A percentile compares a stretch with the other conserved stretches of the same genome.
Conservation (phyloP, 1,139 yeast genomes). For the Hansenula sp. region DNA sequence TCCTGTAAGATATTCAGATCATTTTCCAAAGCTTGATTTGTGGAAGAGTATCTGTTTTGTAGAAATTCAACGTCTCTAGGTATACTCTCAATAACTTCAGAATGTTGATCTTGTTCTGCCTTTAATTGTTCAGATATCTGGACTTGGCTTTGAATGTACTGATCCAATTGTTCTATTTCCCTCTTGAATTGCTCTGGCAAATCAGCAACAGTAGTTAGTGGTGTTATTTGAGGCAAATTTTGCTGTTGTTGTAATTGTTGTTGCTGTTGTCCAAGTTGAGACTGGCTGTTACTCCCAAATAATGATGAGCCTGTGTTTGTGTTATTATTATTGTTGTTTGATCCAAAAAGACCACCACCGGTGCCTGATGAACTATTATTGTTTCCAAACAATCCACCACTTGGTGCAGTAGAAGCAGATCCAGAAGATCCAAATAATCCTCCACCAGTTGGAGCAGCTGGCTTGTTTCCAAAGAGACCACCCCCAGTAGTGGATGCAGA, state of each 20-base stretch:
- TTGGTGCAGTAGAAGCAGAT: conserved; percentile 3
- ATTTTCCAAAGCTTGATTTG: conserved; percentile 63
- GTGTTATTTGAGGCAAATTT: conserved; percentile 54
- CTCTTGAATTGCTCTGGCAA: conserved; percentile 72
- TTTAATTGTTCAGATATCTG: conserved; percentile 76
- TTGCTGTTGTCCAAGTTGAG: conserved; percentile 24
- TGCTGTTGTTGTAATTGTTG: conserved; percentile 34
- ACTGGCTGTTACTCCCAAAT: conserved; percentile 28
- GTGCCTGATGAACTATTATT: conserved; percentile 8
- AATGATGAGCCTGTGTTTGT: conserved; percentile 25
- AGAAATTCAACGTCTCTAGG: conserved; percentile 82
- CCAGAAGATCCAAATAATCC: neutral
- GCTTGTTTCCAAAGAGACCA: neutral
- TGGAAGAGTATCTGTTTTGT: conserved; percentile 55
- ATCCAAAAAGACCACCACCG: conserved; percentile 37
- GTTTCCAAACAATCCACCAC: conserved; percentile 18
- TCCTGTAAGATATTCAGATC: conserved; percentile 49
- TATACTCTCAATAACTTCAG: conserved; percentile 68
- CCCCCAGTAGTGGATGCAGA: conserved; percentile 7
- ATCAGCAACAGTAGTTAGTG: conserved; percentile 85
- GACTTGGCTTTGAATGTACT: conserved; percentile 80
- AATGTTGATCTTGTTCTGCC: conserved; percentile 60
- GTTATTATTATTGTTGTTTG: conserved; percentile 19
- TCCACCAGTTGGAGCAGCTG: conserved; percentile 3
- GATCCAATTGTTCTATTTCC: conserved; percentile 78